Evolutionary conservation across 106 monocot genomes (phyloP), one percentile per base, ranked within the genome.

Genomic region (Vanilla planifolia): DNA sequence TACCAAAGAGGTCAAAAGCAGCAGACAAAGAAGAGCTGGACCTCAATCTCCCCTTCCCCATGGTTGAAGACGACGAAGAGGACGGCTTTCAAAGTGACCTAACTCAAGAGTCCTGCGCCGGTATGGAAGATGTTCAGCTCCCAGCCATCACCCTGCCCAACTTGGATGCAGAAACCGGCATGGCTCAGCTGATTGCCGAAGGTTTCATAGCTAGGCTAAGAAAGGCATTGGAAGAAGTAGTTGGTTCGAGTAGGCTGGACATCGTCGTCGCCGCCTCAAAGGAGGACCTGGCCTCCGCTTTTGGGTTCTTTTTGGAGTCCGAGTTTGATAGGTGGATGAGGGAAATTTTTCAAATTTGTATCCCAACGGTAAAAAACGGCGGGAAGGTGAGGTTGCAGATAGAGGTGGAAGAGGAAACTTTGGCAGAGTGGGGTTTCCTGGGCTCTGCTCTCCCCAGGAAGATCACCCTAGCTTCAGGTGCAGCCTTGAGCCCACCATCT

Each of bases 271-370:
- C 14, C 39, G 62, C 67, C 14, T 76, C 62, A 55, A 45, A 63
- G 32, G 84, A 76, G 56, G 68, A 70, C 72, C 44, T 91, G 60
- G 53, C 59, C 19, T 48, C 17, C 5, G 74, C 80, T 23, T 65
- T 76, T 21, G 91, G 81, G 1, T 72, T 62, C 66, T 87, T 84
- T 63, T 17, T 69, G 30, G 81, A 85, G 62, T 13, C 55, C 43
- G 64, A 76, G 63, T 82, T 85, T 62, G 91, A 87, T 50, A 74
- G 48, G 33, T 87, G 96, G 96, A 68, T 82, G 15, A 69, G 56
- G 19, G 79, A 96, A 45, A 80, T 91, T 60, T 79, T 96, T 61
- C 67, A 88, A 75, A 65, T 48, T 20, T 65, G 74, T 53, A 28
- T 79, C 56, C 42, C 32, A 71, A 68, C 80, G 69, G 80, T 81